Percentiles rank a stretch among this genome's conserved stretches.
These are phyloP conservation scores for Hypsizygus marmoreus DNA, from an alignment of 768 basidiomycete genomes.

Conservation along the genomic window DNA sequence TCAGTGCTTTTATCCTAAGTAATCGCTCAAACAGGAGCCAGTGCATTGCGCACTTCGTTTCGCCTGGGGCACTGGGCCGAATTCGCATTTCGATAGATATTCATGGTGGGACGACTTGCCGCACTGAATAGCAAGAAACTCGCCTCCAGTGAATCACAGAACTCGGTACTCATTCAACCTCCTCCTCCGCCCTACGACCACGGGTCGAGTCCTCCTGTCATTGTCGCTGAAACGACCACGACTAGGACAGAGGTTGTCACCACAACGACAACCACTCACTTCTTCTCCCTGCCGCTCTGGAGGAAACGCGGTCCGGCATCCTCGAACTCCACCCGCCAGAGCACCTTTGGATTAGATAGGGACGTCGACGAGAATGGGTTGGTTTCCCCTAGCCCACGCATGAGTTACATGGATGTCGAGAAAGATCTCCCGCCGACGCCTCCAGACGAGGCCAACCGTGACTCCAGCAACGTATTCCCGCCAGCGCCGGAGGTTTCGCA, in stretches of 20 bases:
- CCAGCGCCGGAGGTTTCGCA: neutral
- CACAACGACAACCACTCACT: conserved; percentile 55
- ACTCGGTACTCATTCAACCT: conserved; percentile 8
- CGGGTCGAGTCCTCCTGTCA: conserved; percentile 28
- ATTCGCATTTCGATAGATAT: conserved; percentile 7
- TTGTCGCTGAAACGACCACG: conserved; percentile 48
- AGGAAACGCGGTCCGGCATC: conserved; percentile 48
- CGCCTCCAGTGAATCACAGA: conserved; percentile 5
- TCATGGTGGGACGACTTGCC: conserved; percentile 28
- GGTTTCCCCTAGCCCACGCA: conserved; percentile 17
- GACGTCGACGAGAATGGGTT: conserved; percentile 25
- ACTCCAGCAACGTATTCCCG: neutral
- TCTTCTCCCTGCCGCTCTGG: conserved; percentile 71
- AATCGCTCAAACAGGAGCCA: too few species aligned
- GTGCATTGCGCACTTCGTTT: too few species aligned
- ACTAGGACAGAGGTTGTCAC: conserved; percentile 49
- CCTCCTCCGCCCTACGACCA: conserved; percentile 38
- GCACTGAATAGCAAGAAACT: conserved; percentile 9
- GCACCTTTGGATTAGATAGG: conserved; percentile 18
- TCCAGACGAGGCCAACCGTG: conserved; percentile 22
- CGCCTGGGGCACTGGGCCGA: too few species aligned
- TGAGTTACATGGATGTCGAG: conserved; percentile 31
- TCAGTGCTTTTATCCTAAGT: too few species aligned
- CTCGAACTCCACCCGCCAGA: conserved; percentile 29
- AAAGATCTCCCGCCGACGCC: conserved; percentile 58